A percentile compares a stretch with the other conserved stretches of the same genome.
These are phyloP conservation scores for Sugiyamaella xylanicola DNA, from an alignment of 1,139 yeast species.

Conservation along the genomic window DNA sequence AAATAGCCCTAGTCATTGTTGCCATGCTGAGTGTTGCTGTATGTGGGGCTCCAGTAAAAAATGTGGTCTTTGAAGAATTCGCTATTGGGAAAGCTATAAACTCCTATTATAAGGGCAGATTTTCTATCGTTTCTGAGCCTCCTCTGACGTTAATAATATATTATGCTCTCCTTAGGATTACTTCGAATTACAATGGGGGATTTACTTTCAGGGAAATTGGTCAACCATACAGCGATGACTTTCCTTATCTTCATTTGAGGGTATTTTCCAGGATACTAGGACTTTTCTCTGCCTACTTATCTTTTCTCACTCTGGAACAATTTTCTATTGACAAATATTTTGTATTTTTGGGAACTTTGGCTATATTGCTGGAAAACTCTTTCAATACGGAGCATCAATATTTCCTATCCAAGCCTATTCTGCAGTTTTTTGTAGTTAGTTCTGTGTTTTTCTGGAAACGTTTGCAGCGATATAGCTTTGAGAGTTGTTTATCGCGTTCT, in stretches of 20 bases:
- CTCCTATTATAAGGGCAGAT: conserved; percentile 54
- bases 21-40: not conserved
- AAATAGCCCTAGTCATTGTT: not conserved
- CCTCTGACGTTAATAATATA: conserved; percentile 59
- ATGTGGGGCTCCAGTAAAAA: not conserved
- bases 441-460: conserved; percentile 50
- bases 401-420: conserved; percentile 55
- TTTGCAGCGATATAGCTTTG: conserved; percentile 41
- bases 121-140: conserved; percentile 63
- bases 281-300: not conserved
- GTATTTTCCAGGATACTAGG: conserved; percentile 4
- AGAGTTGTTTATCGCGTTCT: conserved; percentile 42
- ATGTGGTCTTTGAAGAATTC: conserved; percentile 60
- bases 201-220: conserved; percentile 34
- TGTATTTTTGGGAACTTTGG: conserved; percentile 49
- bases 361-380: conserved; percentile 58
- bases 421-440: conserved; percentile 51
- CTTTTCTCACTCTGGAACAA: not conserved
- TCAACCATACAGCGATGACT: conserved; percentile 40
- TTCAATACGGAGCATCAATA: conserved; percentile 42
- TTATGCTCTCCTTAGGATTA: conserved; percentile 45
- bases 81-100: conserved; percentile 58
- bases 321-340: conserved; percentile 29
- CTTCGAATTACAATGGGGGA: conserved; percentile 50
- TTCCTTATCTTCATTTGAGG: conserved; percentile 44